Conservation (phyloP, 1,284 basidiomycete genomes). For the Boletus smithii region DNA sequence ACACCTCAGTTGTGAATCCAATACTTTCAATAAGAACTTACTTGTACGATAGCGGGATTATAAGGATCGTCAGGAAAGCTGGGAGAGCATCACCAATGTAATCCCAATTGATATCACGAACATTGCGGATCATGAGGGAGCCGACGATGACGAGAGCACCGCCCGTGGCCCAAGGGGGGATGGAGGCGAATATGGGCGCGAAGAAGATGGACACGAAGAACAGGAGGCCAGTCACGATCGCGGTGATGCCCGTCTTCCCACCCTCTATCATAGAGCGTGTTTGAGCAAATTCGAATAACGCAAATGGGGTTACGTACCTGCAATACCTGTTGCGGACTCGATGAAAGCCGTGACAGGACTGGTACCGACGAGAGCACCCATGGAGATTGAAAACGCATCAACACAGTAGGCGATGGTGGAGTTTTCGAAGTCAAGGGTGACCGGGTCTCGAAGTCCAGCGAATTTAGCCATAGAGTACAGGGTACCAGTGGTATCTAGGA, state of each 20-base stretch:
- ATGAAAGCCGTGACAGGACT: slow-evolving; percentile 88
- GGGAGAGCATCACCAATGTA: slow-evolving; percentile 85
- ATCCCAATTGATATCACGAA: slow-evolving; percentile 85
- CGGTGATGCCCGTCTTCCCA: slow-evolving; percentile 85
- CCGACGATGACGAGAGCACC: slow-evolving; percentile 86
- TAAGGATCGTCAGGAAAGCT: slow-evolving; percentile 74
- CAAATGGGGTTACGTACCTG: slow-evolving; percentile 40
- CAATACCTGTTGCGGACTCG: slow-evolving; percentile 78
- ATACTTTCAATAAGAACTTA: slow-evolving; percentile 31
- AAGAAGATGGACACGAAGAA: slow-evolving; percentile 91
- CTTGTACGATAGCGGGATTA: slow-evolving; percentile 80
- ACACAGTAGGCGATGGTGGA: slow-evolving; percentile 84
- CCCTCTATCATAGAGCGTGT: slow-evolving; percentile 55
- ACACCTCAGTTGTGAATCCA: slow-evolving; percentile 17
- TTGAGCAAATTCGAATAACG: neutral
- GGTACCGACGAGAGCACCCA: slow-evolving; percentile 82
- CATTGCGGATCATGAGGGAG: slow-evolving; percentile 86
- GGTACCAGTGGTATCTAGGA: slow-evolving; percentile 60
- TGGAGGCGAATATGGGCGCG: slow-evolving; percentile 84
- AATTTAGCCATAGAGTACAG: slow-evolving; percentile 91
- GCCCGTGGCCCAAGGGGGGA: slow-evolving; percentile 87
- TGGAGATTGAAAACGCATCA: slow-evolving; percentile 78
- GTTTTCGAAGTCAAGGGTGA: slow-evolving; percentile 85
- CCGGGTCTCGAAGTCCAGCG: slow-evolving; percentile 82
- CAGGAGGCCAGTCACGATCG: slow-evolving; percentile 68